A percentile compares a stretch with the other conserved stretches of the same genome.
Conservation (phyloP, 345 rosid species). For the Citrus maxima region DNA sequence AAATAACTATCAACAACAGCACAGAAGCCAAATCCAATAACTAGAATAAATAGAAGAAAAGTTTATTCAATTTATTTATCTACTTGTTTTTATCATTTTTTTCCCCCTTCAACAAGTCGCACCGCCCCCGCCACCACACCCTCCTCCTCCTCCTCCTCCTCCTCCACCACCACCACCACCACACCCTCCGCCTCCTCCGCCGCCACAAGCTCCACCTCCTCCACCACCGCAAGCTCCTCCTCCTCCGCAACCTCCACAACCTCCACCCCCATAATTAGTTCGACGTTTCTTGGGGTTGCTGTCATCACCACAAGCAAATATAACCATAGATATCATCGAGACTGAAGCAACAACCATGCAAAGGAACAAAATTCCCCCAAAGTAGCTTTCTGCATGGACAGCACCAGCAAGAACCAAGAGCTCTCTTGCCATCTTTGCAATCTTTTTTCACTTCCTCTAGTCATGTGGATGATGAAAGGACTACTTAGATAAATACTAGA, state of each 20-base stretch:
- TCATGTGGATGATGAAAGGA: too few species aligned
- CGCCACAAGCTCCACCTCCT: background rate
- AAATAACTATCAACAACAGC: background rate
- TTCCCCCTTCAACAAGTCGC: background rate
- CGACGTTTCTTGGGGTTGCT: background rate
- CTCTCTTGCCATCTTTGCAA: background rate
- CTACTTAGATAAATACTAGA: too few species aligned
- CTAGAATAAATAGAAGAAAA: background rate
- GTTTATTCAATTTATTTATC: background rate
- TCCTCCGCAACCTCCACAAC: background rate
- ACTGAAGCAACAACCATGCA: conserved; percentile 15
- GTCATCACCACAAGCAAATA: conserved; percentile 22
- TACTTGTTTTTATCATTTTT: background rate
- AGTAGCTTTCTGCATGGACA: background rate
- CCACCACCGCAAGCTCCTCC: background rate
- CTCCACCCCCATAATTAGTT: background rate
- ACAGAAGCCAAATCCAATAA: background rate
- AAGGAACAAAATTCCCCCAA: conserved; percentile 6
- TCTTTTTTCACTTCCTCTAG: background rate
- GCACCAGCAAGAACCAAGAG: background rate
- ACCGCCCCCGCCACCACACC: background rate
- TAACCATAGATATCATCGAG: conserved; percentile 17
- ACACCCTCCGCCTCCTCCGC: background rate
- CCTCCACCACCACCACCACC: background rate
- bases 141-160: background rate